phyloP scores from a whole-genome alignment of 2,329 filamentous ascomycete genomes.

The Aspergillus ochraceus region DNA sequence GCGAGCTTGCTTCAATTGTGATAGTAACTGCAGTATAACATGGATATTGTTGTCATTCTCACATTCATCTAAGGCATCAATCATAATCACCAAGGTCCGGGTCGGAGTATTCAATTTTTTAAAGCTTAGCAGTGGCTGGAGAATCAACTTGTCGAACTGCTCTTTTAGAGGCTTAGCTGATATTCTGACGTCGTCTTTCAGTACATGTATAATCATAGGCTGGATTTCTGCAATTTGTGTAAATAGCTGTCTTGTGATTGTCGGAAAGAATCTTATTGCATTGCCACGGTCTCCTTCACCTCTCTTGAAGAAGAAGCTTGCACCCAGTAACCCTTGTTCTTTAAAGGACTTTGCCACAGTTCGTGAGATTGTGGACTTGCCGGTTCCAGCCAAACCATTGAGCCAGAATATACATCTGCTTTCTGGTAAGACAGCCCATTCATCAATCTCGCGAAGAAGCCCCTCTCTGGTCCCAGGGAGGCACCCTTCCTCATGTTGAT shows the following conservation, averaged over 20 bases:
- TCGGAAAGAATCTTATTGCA: slow-evolving; percentile 39
- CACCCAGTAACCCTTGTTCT: slow-evolving; percentile 25
- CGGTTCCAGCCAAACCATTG: slow-evolving; percentile 28
- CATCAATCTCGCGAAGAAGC: not conserved
- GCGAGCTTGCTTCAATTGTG: slow-evolving; percentile 4
- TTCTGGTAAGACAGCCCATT: not conserved
- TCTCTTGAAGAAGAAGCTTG: slow-evolving; percentile 49
- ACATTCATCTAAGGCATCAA: slow-evolving; percentile 28
- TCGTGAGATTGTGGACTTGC: not conserved
- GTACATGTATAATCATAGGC: slow-evolving; percentile 11
- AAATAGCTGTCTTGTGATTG: slow-evolving; percentile 30
- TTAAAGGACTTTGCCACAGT: slow-evolving; percentile 7
- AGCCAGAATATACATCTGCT: slow-evolving; percentile 14
- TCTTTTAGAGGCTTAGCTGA: slow-evolving; percentile 21
- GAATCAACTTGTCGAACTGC: slow-evolving; percentile 27
- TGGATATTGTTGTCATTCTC: slow-evolving; percentile 15
- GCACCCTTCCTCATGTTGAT: not conserved
- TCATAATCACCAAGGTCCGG: slow-evolving; percentile 15
- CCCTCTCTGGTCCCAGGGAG: not conserved
- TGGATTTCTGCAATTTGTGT: slow-evolving; percentile 27
- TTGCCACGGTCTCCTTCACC: slow-evolving; percentile 41
- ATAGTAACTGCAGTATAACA: slow-evolving; percentile 21
- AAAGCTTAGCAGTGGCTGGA: slow-evolving; percentile 17
- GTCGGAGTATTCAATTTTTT: not conserved
- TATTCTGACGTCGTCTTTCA: slow-evolving; percentile 25